These are phyloP conservation scores for Pseudonectria foliicola DNA, from an alignment of 2,329 filamentous ascomycete species.

Conservation along the genomic window DNA sequence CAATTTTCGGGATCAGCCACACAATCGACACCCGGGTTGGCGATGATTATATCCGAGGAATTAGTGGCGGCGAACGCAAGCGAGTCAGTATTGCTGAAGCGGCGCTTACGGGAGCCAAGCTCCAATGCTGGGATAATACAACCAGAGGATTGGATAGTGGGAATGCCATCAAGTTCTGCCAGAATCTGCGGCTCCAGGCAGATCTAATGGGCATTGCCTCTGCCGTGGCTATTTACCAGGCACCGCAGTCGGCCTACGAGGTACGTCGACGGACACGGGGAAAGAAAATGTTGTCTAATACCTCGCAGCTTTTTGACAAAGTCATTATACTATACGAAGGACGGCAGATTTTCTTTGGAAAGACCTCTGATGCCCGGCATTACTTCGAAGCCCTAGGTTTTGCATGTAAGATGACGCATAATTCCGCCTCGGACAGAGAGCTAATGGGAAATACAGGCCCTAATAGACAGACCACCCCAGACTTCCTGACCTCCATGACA, in stretches of 20 bases:
- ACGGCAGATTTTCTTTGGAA: constrained; percentile 60
- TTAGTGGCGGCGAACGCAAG: constrained; percentile 72
- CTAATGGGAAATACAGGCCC: constrained; percentile 9
- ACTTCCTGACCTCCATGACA: constrained; percentile 36
- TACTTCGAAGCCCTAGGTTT: constrained; percentile 48
- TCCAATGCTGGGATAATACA: constrained; percentile 27
- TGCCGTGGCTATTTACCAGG: constrained; percentile 49
- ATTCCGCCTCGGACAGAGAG: accelerated
- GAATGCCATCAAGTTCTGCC: constrained; percentile 21
- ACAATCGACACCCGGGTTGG: constrained; percentile 67
- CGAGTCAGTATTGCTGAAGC: constrained; percentile 73
- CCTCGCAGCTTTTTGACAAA: constrained; percentile 56
- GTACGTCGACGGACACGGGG: constrained; percentile 6
- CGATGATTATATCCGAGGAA: constrained; percentile 60
- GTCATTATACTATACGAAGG: constrained; percentile 61
- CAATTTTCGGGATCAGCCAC: constrained; percentile 70
- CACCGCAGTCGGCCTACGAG: constrained; percentile 51
- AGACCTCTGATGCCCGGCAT: constrained; percentile 44
- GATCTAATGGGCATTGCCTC: constrained; percentile 20
- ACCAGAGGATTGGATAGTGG: constrained; percentile 24
- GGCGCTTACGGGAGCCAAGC: constrained; percentile 16
- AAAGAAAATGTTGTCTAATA: constrained; percentile 26
- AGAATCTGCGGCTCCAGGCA: constrained; percentile 18
- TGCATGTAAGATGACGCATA: constrained; percentile 10
- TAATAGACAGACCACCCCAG: constrained; percentile 18